These are phyloP conservation scores for Babesia divergens DNA, from an alignment of 169 alveolate species.

Conservation along the genomic window DNA sequence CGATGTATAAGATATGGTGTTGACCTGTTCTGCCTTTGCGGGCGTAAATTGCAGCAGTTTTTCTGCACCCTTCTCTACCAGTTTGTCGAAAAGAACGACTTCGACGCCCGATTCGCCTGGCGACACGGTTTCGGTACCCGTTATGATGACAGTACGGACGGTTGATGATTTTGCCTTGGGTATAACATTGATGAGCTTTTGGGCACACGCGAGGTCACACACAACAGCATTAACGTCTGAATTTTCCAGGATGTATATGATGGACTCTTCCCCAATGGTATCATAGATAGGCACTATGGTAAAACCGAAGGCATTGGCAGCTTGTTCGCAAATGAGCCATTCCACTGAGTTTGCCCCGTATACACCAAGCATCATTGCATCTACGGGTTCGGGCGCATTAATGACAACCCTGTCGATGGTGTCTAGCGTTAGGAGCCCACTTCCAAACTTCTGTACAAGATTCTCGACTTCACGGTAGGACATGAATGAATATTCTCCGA, in stretches of 20 bases:
- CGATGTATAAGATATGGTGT: conserved; percentile 93
- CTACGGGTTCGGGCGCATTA: conserved; percentile 28
- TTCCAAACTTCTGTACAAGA: conserved; percentile 47
- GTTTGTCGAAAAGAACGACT: conserved; percentile 48
- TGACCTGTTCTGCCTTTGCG: conserved; percentile 56
- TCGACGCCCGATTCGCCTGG: conserved; percentile 17
- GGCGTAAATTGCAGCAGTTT: conserved; percentile 35
- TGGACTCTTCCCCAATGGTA: conserved; percentile 78
- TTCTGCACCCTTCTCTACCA: conserved; percentile 38
- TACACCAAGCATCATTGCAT: conserved; percentile 65
- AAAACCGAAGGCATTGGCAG: conserved; percentile 76
- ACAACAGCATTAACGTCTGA: conserved; percentile 55
- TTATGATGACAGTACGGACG: conserved; percentile 14
- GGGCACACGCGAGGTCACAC: conserved; percentile 43
- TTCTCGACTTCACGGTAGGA: conserved; percentile 49
- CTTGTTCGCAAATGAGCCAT: conserved; percentile 79
- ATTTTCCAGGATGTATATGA: conserved; percentile 62
- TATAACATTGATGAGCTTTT: conserved; percentile 19
- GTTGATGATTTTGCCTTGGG: conserved; percentile 29
- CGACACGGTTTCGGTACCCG: conserved; percentile 27
- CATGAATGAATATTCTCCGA: conserved; percentile 51
- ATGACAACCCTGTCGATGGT: conserved; percentile 24
- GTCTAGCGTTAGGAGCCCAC: conserved; percentile 29
- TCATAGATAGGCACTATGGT: conserved; percentile 82
- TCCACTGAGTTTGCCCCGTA: conserved; percentile 72